phyloP scores from a whole-genome alignment of 306 rosid species.

The Lathyrus tuberosus region DNA sequence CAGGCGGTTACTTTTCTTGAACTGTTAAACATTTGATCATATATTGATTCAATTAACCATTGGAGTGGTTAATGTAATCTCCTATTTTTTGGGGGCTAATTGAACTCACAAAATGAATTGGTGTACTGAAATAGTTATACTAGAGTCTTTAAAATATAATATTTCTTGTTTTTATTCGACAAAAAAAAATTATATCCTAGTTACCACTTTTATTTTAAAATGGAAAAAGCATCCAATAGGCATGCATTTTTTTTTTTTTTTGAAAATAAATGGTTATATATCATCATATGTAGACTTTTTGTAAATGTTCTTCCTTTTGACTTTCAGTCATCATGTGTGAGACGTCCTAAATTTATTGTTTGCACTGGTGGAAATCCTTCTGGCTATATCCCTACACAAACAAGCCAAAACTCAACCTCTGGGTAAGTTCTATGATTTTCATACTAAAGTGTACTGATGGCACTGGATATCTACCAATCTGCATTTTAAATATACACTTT shows the following conservation, averaged over 20 bases:
- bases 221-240: constrained; percentile 6
- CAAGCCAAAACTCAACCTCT: constrained; percentile 67
- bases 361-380: constrained; percentile 90
- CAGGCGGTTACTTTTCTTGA: constrained; percentile 1
- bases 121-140: constrained; percentile 11
- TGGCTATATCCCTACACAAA: constrained; percentile 74
- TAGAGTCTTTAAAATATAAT: neutral
- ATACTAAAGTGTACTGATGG: neutral
- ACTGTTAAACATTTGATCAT: constrained; percentile 11
- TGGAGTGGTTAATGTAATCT: constrained; percentile 18
- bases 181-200: constrained; percentile 13
- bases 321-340: constrained; percentile 81
- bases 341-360: constrained; percentile 92
- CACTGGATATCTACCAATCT: constrained; percentile 27
- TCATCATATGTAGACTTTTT: constrained; percentile 22
- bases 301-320: constrained; percentile 19
- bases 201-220: constrained; percentile 16
- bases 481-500: constrained; percentile 34
- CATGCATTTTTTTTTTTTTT: neutral
- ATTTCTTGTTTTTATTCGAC: no score
- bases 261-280: constrained; percentile 24
- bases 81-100: neutral
- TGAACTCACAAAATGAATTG: constrained; percentile 22
- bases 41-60: constrained; percentile 19
- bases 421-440: constrained; percentile 51